These are phyloP conservation scores for Colletotrichum phormii DNA, from an alignment of 2,329 filamentous ascomycete species.

Conservation along the genomic window DNA sequence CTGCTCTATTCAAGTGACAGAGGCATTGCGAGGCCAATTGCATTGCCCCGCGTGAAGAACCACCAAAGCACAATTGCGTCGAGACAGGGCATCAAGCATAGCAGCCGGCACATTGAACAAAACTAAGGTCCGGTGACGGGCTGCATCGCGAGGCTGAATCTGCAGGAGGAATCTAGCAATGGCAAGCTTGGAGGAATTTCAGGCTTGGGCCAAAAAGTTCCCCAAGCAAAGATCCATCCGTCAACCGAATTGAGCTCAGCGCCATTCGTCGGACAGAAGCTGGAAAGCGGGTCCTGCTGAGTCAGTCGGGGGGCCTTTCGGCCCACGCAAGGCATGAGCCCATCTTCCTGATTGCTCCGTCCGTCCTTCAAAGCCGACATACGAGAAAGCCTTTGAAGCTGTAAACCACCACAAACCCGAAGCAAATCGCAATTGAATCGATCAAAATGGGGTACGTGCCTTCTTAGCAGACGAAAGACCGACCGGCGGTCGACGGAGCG, in stretches of 20 bases:
- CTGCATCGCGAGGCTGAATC: conserved; percentile 23
- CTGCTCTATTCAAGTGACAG: conserved; percentile 41
- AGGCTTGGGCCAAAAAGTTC: not conserved
- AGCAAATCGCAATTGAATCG: conserved; percentile 41
- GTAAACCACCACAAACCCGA: conserved; percentile 40
- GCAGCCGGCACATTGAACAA: conserved; percentile 21
- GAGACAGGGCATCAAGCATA: conserved; percentile 21
- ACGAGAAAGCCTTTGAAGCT: conserved; percentile 32
- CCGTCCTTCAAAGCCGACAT: conserved; percentile 43
- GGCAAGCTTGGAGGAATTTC: not conserved
- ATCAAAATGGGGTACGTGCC: conserved; percentile 56
- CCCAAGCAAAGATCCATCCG: conserved; percentile 14
- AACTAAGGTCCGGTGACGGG: not conserved
- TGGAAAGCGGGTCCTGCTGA: conserved; percentile 20
- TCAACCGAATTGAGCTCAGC: conserved; percentile 22
- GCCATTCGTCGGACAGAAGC: conserved; percentile 5
- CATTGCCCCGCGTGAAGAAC: conserved; percentile 35
- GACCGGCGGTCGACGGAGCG: not conserved
- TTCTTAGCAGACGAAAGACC: not conserved
- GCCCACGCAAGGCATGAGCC: conserved; percentile 33
- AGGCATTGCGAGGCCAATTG: conserved; percentile 38
- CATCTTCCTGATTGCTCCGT: conserved; percentile 37
- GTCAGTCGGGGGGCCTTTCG: conserved; percentile 2
- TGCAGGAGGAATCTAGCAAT: not conserved
- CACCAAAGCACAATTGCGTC: not conserved